A percentile compares a stretch with the other conserved stretches of the same genome.
Conservation (phyloP, 192 early-diverging fungal genomes). For the Coemansia sp. region DNA sequence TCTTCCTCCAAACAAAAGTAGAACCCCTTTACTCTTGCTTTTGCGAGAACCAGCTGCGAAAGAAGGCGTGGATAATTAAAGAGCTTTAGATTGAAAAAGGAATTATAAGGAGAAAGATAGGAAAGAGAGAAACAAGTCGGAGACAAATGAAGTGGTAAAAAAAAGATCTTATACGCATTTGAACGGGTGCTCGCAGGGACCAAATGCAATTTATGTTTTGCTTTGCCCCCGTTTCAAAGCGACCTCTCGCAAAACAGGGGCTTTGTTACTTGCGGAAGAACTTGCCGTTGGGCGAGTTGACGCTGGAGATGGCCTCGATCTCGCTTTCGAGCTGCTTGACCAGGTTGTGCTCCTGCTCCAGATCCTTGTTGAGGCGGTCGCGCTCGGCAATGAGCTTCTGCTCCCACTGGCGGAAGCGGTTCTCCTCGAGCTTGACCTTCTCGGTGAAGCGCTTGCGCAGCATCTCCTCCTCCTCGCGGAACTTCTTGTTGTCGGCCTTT, state of each 20-base stretch:
- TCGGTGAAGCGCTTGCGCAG: constrained; percentile 96
- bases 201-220: constrained; percentile 1
- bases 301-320: constrained; percentile 51
- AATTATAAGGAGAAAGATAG: not conserved
- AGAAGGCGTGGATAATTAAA: not conserved
- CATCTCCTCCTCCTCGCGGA: constrained; percentile 97
- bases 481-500: constrained; percentile 84
- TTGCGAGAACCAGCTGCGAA: constrained; percentile 3
- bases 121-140: constrained; percentile 2
- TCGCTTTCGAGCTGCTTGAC: constrained; percentile 94
- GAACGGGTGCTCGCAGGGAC: not conserved
- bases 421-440: constrained; percentile 96
- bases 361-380: constrained; percentile 97
- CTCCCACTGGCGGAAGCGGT: constrained; percentile 98
- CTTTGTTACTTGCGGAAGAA: constrained; percentile 53
- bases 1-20: too few relatives aligned
- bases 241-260: not conserved
- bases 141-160: constrained; percentile 7
- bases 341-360: constrained; percentile 89
- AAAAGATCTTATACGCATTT: constrained; percentile 1
- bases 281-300: constrained; percentile 51
- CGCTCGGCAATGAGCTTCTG: constrained; percentile 91
- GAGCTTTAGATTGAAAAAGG: constrained; percentile 8
- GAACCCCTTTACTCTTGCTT: too few relatives aligned
- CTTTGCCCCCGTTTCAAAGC: not conserved